These are phyloP conservation scores for Cryptosporidium sp. DNA, from an alignment of 169 alveolate genomes.

Conservation along the genomic window DNA sequence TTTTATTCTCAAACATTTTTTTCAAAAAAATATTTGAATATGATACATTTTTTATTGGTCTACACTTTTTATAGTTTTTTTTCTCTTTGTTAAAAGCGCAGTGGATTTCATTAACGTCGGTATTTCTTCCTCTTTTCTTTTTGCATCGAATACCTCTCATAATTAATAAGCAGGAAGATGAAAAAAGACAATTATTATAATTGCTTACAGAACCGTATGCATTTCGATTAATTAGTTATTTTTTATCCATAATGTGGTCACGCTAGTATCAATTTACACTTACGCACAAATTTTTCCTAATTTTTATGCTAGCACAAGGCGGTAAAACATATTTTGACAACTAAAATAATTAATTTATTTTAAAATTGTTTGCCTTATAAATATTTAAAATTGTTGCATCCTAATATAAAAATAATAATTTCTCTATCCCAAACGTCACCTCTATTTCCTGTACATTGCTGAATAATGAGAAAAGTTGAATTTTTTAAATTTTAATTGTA, in stretches of 20 bases:
- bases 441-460: not conserved
- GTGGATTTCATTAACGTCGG: not conserved
- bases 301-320: constrained; percentile 19
- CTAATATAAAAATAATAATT: not conserved
- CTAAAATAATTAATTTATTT: not conserved
- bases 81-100: not conserved
- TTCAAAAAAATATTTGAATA: constrained; percentile 19
- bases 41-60: not conserved
- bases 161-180: not conserved
- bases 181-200: not conserved
- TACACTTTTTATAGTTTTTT: not conserved
- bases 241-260: not conserved
- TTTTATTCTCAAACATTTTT: constrained; percentile 36
- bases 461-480: not conserved
- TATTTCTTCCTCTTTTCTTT: not conserved
- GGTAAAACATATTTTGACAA: constrained; percentile 11
- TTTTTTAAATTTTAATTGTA: not conserved
- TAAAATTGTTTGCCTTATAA: not conserved
- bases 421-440: constrained; percentile 35
- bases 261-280: constrained; percentile 16
- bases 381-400: not conserved
- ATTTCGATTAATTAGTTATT: not conserved
- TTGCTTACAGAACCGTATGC: not conserved
- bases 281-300: constrained; percentile 20
- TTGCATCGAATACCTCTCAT: not conserved